Evolutionary conservation across 2,329 filamentous ascomycete genomes (phyloP).

Genomic region (Colletotrichum cuscutae): DNA sequence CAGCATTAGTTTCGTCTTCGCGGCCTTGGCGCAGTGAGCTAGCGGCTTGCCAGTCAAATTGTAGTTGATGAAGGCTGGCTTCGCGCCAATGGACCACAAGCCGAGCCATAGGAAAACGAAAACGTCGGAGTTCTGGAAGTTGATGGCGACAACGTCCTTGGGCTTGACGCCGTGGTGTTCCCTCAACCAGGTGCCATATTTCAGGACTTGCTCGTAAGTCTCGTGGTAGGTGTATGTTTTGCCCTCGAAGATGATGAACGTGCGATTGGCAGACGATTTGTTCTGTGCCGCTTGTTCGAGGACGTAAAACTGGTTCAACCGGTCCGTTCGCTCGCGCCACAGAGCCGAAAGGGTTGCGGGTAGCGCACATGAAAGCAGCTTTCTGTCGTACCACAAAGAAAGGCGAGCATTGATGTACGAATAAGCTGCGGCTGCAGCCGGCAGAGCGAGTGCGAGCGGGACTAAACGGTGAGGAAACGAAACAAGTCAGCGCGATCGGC

Average conservation of each 20-base stretch:
- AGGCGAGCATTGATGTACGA: slow-evolving; percentile 83
- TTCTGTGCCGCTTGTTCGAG: slow-evolving; percentile 74
- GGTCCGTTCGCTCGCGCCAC: slow-evolving; percentile 65
- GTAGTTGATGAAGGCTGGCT: slow-evolving; percentile 89
- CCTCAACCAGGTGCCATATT: slow-evolving; percentile 81
- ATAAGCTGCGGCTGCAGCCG: slow-evolving; percentile 73
- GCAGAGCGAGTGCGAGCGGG: slow-evolving; percentile 63
- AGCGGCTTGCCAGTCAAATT: slow-evolving; percentile 79
- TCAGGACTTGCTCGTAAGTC: slow-evolving; percentile 75
- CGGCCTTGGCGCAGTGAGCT: slow-evolving; percentile 77
- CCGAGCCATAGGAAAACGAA: slow-evolving; percentile 82
- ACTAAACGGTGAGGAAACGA: slow-evolving; percentile 47
- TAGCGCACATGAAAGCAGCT: slow-evolving; percentile 65
- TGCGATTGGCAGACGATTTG: slow-evolving; percentile 59
- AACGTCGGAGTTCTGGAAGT: slow-evolving; percentile 83
- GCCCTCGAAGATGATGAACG: slow-evolving; percentile 76
- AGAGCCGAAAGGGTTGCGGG: slow-evolving; percentile 55
- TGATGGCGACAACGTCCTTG: slow-evolving; percentile 81
- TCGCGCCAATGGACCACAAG: slow-evolving; percentile 84
- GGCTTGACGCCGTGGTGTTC: slow-evolving; percentile 70
- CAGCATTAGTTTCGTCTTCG: slow-evolving; percentile 73
- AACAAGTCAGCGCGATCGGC: slow-evolving; percentile 14
- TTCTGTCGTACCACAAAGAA: slow-evolving; percentile 73
- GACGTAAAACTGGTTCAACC: slow-evolving; percentile 78
- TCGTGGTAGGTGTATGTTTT: slow-evolving; percentile 79